Evolutionary conservation across 2,329 filamentous ascomycete genomes (phyloP).

Genomic region (Colletotrichum paranaense): DNA sequence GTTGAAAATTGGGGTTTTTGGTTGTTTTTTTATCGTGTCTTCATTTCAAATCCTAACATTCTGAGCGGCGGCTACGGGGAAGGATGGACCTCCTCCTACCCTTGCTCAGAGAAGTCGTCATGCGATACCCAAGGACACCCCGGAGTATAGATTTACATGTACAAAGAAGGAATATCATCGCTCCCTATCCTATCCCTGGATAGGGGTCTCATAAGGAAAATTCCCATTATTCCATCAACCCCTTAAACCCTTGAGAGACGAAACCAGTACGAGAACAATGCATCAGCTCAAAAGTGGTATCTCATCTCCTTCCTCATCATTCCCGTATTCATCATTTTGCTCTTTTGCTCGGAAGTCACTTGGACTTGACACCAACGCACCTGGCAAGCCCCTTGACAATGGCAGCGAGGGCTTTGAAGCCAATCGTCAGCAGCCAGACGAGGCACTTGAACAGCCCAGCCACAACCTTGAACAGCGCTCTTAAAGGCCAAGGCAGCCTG

Average conservation of each 20-base stretch:
- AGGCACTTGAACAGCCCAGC: slow-evolving; percentile 67
- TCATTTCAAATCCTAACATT: slow-evolving; percentile 30
- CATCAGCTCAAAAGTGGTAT: slow-evolving; percentile 31
- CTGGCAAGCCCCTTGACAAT: slow-evolving; percentile 63
- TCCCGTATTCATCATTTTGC: neutral
- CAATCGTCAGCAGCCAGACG: slow-evolving; percentile 67
- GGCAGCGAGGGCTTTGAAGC: slow-evolving; percentile 63
- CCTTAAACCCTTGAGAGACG: neutral
- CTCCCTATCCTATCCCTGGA: slow-evolving; percentile 17
- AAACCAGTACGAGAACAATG: neutral
- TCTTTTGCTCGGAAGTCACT: neutral
- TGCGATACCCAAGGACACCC: slow-evolving; percentile 37
- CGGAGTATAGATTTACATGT: slow-evolving; percentile 36
- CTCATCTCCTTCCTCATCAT: slow-evolving; percentile 13
- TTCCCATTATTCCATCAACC: slow-evolving; percentile 20
- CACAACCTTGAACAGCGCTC: slow-evolving; percentile 61
- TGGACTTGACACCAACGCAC: slow-evolving; percentile 52
- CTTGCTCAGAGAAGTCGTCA: slow-evolving; percentile 35
- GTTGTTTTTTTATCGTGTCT: slow-evolving; percentile 15
- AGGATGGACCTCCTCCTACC: slow-evolving; percentile 11
- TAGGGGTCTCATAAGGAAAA: slow-evolving; percentile 18
- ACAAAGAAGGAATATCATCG: slow-evolving; percentile 27
- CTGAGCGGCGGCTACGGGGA: slow-evolving; percentile 22
- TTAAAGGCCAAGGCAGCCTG: slow-evolving; percentile 61
- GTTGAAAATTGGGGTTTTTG: slow-evolving; percentile 1